phyloP scores from a whole-genome alignment of 805 yeast species.

The Priceomyces fermenticarens region DNA sequence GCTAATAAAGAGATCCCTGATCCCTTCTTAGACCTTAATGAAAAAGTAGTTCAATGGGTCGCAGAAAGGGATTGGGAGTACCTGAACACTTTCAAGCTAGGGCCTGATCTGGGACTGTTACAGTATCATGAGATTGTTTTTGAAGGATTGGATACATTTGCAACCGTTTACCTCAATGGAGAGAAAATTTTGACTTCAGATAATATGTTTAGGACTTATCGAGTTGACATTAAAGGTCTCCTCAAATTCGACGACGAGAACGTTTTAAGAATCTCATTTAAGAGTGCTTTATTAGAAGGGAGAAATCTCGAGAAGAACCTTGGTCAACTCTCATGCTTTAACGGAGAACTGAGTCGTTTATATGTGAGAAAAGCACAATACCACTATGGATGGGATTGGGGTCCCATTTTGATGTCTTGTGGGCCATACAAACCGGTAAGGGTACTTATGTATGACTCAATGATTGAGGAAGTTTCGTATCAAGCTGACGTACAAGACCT shows the following conservation, averaged over 20 bases:
- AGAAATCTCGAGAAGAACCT: slow-evolving; percentile 28
- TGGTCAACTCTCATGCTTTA: slow-evolving; percentile 28
- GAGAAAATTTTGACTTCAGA: slow-evolving; percentile 29
- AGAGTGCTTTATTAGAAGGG: slow-evolving; percentile 33
- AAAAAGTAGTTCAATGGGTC: slow-evolving; percentile 47
- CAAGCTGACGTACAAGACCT: slow-evolving; percentile 5
- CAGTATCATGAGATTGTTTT: slow-evolving; percentile 27
- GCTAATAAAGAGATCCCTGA: slow-evolving; percentile 38
- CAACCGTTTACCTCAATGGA: slow-evolving; percentile 40
- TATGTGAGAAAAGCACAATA: slow-evolving; percentile 52
- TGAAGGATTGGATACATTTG: slow-evolving; percentile 45
- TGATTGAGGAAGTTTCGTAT: slow-evolving; percentile 16
- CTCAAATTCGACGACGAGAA: slow-evolving; percentile 18
- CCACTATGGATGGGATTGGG: slow-evolving; percentile 62
- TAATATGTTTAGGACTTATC: slow-evolving; percentile 42
- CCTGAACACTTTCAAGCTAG: slow-evolving; percentile 13
- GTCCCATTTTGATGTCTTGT: slow-evolving; percentile 42
- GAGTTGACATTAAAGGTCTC: slow-evolving; percentile 20
- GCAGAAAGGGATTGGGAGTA: slow-evolving; percentile 52
- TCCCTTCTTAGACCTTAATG: slow-evolving; percentile 45
- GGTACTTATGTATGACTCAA: slow-evolving; percentile 17
- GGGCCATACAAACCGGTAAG: slow-evolving; percentile 42
- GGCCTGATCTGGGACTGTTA: background rate
- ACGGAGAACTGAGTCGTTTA: slow-evolving; percentile 43
- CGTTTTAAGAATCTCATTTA: slow-evolving; percentile 31